Evolutionary conservation across 2,329 filamentous ascomycete species (phyloP), one percentile per base, ranked within the genome.

Genomic region (Metarhizium guizhouense): DNA sequence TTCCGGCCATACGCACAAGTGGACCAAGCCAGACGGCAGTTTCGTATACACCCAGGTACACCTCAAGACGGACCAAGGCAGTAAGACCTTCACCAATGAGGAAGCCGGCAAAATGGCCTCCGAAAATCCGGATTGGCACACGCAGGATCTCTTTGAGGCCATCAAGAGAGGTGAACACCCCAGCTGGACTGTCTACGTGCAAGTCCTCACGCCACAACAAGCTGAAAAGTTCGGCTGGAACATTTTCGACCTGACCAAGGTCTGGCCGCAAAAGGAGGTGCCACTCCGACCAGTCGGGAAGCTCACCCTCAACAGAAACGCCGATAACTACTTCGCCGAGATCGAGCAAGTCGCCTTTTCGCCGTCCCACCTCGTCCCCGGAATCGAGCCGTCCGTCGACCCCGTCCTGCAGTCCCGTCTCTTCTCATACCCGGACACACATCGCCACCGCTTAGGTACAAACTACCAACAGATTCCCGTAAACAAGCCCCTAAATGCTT

Each of bases 221-320:
- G 25, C 25, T 25, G 25, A 25, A 25, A 25, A 25, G 25, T 25
- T 25, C 25, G 3, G 25, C 25, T 84, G 78, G 74, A 85, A 84
- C 67, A 73, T 87, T 58, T 86, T 89, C 58, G 86, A 88, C 64
- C 71, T 86, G 25, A 88, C 85, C 52, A 86, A 87, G 69, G 77
- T 85, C 62, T 87, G 84, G 84, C 84, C 84, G 2, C 81, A 86
- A 57, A 72, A 68, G 25, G 76, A 85, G 6, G 81, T 32, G 85
- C 85, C 2, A 72, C 25, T 86, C 13, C 75, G 81, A 18, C 78
- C 74, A 49, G 75, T 88, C 54, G 85, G 84, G 51, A 77, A 78
- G 57, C 25, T 25, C 69, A 85, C 80, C 0, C 76, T 88, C 29
- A 86, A 86, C 70, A 75, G 76, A 66, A 88, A 87, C 65, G 73